These are phyloP conservation scores for Didymella keratinophila DNA, from an alignment of 2,329 filamentous ascomycete genomes.

Conservation along the genomic window DNA sequence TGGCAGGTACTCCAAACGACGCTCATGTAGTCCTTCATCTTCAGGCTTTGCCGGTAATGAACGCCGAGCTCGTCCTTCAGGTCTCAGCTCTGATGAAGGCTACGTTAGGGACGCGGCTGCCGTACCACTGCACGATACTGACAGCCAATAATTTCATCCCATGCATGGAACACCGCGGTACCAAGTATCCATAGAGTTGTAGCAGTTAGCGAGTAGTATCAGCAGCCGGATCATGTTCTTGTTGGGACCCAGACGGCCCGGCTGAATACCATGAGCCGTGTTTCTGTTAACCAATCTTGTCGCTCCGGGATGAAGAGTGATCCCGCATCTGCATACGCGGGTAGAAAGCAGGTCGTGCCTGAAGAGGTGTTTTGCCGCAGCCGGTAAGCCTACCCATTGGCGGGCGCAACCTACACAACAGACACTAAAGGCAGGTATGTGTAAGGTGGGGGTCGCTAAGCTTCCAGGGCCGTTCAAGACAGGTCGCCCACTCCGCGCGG, in stretches of 20 bases:
- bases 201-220: background rate
- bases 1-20: background rate
- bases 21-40: background rate
- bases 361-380: background rate
- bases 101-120: background rate
- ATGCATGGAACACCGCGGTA: background rate
- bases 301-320: background rate
- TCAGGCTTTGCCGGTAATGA: background rate
- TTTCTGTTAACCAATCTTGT: background rate
- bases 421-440: slow-evolving; percentile 3
- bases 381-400: slow-evolving; percentile 6
- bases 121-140: background rate
- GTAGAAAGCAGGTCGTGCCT: background rate
- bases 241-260: background rate
- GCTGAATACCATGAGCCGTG: background rate
- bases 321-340: background rate
- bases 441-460: slow-evolving; percentile 1
- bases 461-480: background rate
- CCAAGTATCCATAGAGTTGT: background rate
- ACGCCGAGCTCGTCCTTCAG: background rate
- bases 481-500: slow-evolving; percentile 1
- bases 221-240: background rate
- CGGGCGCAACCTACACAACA: background rate
- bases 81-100: background rate
- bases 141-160: background rate